Conservation (phyloP, 2,329 filamentous ascomycete species). For the Pseudopyrenochaeta lycopersici region DNA sequence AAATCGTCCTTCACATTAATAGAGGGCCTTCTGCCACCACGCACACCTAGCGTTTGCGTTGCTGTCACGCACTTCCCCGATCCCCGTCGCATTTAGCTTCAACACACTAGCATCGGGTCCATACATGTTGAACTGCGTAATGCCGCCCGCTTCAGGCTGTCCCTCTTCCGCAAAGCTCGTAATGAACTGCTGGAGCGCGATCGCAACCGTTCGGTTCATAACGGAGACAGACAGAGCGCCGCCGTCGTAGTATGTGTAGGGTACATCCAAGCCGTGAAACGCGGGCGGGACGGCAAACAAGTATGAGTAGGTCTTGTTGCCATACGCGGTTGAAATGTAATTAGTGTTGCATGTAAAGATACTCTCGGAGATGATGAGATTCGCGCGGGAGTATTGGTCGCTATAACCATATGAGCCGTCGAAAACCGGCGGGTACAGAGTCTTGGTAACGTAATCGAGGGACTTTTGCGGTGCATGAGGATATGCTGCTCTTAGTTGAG, state of each 20-base stretch:
- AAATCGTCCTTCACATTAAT: constrained; percentile 22
- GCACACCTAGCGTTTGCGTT: constrained; percentile 59
- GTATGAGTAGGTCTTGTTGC: constrained; percentile 61
- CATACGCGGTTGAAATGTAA: constrained; percentile 58
- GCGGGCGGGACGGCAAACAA: constrained; percentile 63
- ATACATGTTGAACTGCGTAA: constrained; percentile 59
- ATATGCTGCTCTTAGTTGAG: constrained; percentile 34
- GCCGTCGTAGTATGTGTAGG: constrained; percentile 63
- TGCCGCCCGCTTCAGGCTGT: constrained; percentile 47
- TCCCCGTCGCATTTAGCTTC: constrained; percentile 54
- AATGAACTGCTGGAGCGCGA: constrained; percentile 58
- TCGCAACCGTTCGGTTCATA: constrained; percentile 48
- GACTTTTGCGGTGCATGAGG: constrained; percentile 40
- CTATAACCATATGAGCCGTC: constrained; percentile 58
- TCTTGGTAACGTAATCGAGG: constrained; percentile 54
- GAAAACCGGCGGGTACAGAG: constrained; percentile 61
- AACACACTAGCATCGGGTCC: constrained; percentile 55
- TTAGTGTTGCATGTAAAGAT: constrained; percentile 63
- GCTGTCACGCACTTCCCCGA: constrained; percentile 55
- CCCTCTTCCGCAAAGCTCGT: constrained; percentile 54
- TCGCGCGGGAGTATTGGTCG: constrained; percentile 54
- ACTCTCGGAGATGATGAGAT: constrained; percentile 55
- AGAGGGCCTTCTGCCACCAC: constrained; percentile 64
- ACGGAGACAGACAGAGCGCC: constrained; percentile 29
- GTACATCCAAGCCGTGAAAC: constrained; percentile 62